Evolutionary conservation across 768 basidiomycete genomes (phyloP), one percentile per base, ranked within the genome.

Genomic region (Boletellus sp.): DNA sequence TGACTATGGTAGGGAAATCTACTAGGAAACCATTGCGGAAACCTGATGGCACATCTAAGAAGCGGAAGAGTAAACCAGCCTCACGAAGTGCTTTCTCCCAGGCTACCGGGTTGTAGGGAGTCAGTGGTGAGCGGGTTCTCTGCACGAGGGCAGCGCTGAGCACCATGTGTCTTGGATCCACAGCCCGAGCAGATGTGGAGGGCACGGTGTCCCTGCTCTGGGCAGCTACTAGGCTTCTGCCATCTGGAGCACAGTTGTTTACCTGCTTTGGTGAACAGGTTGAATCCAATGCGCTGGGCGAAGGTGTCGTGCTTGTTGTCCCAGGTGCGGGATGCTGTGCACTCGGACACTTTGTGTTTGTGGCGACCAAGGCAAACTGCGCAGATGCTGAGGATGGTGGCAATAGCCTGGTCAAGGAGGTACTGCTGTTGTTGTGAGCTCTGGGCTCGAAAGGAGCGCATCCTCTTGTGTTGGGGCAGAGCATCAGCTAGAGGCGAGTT

Each of bases 311-410:
- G 17, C 6, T 52, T 40, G 0, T 56, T 52, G 39, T 71, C 55
- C 67, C 69, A 71, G 0, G 65, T 40, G 0, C 26, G 45, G 0
- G 46, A 20, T 2, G 61, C 26, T 0, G 1, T 9, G 45, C 69
- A 74, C 1, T 52, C 28, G 2, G 31, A 19, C 35, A 62, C 37
- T 13, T 63, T 43, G 55, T 73, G 69, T 0, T 32, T 48, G 41
- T 60, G 57, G 4, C 59, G 33, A 3, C 73, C 66, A 10, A 75
- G 63, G 54, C 72, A 75, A 1, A 73, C 33, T 34, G 68, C 53
- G 48, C 71, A 74, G 15, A 39, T 22, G 6, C 26, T 6, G 4
- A 47, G 20, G 37, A 35, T 37, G 17, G 36, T 9, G 2, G 36
- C 36, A 20, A 37, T 19, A 19, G 11, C 8, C 36, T 37, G 17